These are phyloP conservation scores for Kondoa malvinella DNA, from an alignment of 768 basidiomycete species.

Conservation along the genomic window DNA sequence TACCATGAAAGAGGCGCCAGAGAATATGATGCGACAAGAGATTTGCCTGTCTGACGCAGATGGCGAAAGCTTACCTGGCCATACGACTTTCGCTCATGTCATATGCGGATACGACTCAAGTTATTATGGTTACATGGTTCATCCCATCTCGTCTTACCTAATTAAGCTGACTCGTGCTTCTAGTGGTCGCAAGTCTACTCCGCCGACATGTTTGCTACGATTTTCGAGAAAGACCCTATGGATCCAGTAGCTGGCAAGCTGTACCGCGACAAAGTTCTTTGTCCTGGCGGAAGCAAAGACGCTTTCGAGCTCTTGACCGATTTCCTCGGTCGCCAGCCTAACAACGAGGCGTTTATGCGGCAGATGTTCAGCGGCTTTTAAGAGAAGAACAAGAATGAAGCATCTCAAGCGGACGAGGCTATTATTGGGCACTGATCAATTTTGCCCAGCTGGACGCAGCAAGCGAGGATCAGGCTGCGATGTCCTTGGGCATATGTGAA, in stretches of 20 bases:
- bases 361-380: too few species aligned
- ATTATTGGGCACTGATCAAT: too few species aligned
- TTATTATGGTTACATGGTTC: constrained; percentile 46
- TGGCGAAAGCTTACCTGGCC: constrained; percentile 48
- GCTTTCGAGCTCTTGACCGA: constrained; percentile 62
- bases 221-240: constrained; percentile 63
- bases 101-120: constrained; percentile 18
- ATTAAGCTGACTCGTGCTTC: constrained; percentile 31
- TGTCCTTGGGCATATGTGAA: too few species aligned
- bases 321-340: constrained; percentile 60
- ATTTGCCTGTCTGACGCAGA: constrained; percentile 32
- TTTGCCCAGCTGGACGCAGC: too few species aligned
- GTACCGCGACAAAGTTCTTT: constrained; percentile 61
- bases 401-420: too few species aligned
- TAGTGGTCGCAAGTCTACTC: constrained; percentile 55
- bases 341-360: constrained; percentile 55
- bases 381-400: too few species aligned
- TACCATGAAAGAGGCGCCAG: constrained; percentile 40
- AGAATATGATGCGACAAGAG: constrained; percentile 53
- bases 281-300: constrained; percentile 58
- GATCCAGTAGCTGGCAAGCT: constrained; percentile 45
- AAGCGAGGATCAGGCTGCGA: too few species aligned
- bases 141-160: not conserved
- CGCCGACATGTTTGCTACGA: constrained; percentile 40
- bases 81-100: constrained; percentile 60